phyloP scores from a whole-genome alignment of 176 grass and related monocot species.

The Triticum monococcum region DNA sequence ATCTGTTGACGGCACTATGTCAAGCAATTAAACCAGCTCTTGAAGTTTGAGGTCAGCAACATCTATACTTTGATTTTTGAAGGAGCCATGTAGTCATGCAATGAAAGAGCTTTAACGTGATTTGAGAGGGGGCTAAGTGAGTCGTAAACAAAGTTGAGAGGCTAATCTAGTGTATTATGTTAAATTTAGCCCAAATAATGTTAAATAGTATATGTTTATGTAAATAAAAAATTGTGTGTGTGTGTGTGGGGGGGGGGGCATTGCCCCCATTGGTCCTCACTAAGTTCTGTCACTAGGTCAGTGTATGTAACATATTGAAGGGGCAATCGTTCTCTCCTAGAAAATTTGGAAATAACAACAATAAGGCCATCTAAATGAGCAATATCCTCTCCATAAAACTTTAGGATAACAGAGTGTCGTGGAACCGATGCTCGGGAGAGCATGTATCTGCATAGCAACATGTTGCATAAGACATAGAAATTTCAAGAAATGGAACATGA shows the following conservation, averaged over 20 bases:
- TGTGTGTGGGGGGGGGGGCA: no score
- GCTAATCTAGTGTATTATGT: no score
- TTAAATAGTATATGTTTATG: no score
- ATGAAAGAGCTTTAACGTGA: no score
- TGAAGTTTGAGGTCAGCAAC: conserved; percentile 91
- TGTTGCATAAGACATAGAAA: conserved; percentile 34
- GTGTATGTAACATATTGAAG: conserved; percentile 67
- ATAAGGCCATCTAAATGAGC: conserved; percentile 66
- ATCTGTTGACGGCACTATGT: conserved; percentile 25
- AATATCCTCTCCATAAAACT: conserved; percentile 76
- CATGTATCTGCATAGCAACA: conserved; percentile 66
- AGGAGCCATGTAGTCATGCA: no score
- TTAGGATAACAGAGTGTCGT: conserved; percentile 85
- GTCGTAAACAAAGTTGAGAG: no score
- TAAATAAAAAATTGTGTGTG: no score
- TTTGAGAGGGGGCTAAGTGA: no score
- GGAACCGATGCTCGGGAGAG: conserved; percentile 80
- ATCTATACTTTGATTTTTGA: not conserved
- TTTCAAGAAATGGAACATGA: conserved; percentile 19
- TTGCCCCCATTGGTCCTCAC: no score
- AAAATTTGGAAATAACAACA: conserved; percentile 67
- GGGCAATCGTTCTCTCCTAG: conserved; percentile 71
- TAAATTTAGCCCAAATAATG: no score
- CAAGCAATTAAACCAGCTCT: conserved; percentile 80
- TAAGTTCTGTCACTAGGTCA: no score